These are phyloP conservation scores for Podospora pseudopauciseta DNA, from an alignment of 495 filamentous ascomycete species.

Conservation along the genomic window DNA sequence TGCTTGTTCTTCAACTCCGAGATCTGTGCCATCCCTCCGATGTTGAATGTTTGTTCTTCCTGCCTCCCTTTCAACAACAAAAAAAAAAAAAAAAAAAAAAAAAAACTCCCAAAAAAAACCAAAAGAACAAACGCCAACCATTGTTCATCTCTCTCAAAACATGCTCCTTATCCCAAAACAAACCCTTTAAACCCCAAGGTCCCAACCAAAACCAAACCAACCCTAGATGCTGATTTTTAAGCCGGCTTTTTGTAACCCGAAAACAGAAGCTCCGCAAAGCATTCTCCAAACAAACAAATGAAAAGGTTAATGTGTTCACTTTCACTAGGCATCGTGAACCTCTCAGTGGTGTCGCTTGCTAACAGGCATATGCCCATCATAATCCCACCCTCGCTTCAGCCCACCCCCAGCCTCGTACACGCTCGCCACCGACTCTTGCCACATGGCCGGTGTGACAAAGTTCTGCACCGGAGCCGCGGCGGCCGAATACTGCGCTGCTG, in stretches of 20 bases:
- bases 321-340: not conserved
- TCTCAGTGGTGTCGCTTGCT: slow-evolving; percentile 23
- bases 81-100: not conserved
- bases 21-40: not conserved
- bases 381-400: slow-evolving; percentile 73
- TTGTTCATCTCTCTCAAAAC: not conserved
- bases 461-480: slow-evolving; percentile 52
- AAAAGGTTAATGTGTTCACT: not conserved
- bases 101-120: not conserved
- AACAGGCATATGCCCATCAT: slow-evolving; percentile 33
- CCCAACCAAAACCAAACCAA: too few species aligned
- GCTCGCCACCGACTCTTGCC: slow-evolving; percentile 91
- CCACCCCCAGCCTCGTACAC: slow-evolving; percentile 76
- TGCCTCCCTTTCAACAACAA: not conserved
- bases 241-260: not conserved
- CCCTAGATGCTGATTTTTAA: not conserved
- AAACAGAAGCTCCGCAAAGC: not conserved
- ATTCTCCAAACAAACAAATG: not conserved
- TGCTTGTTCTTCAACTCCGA: not conserved
- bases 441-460: slow-evolving; percentile 90
- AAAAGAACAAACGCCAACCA: not conserved
- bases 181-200: too few species aligned
- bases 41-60: not conserved
- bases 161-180: not conserved
- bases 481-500: slow-evolving; percentile 44